Base-by-base conservation (phyloP, 1,139 yeast genomes). In the Torulaspora globosa region DNA sequence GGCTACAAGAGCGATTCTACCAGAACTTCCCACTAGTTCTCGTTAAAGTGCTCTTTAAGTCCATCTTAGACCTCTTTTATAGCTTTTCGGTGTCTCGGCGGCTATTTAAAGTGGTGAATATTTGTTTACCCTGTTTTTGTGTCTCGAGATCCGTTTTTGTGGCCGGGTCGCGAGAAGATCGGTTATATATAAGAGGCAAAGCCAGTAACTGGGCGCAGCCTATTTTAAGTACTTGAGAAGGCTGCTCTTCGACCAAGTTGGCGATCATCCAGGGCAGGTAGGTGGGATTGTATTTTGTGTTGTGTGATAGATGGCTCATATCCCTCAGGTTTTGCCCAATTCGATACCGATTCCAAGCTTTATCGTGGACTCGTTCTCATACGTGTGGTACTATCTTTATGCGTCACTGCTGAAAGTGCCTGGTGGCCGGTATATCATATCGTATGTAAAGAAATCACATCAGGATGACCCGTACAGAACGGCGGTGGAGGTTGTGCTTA, bases 391-490 rank as follows among this genome's bases (percentile, higher is more conserved):
- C 41, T 57, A 55, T 37, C 43, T 51, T 32, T 43, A 49, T 27
- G 44, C 39, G 36, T 28, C 43, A 30, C 45, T 54, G 33, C 24
- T 41, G 29, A 43, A 47, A 36, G 51, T 87, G 21, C 98, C 98
- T 1, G 97, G 97, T 33, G 95, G 96, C 12, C 74, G 75, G 29
- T 78, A 84, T 46, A 67, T 88, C 15, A 71, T 86, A 41, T 74
- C 90, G 49, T 92, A 92, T 66, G 82, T 92, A 59, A 78, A 76
- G 56, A 82, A 89, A n/a, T 88, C 97, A 3, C 90, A 90, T 65
- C 90, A 88, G 64, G 79, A 92, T 68, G 99, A 92, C 66, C 99
- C 99, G 1, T 76, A 88, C 49, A 78, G 98, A 58, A 86, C 97
- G 1, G 63, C 88, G 12, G 75, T 92, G 50, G 99, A 92, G 68